These are phyloP conservation scores for Populus nigra DNA, from an alignment of 345 rosid species.

Conservation along the genomic window DNA sequence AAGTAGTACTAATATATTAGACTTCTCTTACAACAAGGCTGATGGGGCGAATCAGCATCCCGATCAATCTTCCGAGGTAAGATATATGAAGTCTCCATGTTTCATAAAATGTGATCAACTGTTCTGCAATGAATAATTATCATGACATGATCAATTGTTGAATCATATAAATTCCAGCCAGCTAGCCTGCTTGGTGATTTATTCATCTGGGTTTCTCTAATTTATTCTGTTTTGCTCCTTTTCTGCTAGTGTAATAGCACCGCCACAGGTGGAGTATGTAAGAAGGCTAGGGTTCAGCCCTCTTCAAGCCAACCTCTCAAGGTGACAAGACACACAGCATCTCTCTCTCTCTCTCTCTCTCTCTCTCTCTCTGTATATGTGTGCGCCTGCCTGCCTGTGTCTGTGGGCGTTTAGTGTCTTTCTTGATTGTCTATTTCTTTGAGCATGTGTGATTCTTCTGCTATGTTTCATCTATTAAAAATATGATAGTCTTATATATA, in stretches of 20 bases:
- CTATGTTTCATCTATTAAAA: conserved; percentile 18
- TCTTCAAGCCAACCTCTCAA: conserved; percentile 76
- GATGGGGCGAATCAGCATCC: conserved; percentile 22
- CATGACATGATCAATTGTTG: not conserved
- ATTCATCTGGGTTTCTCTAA: not conserved
- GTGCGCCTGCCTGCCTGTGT: not conserved
- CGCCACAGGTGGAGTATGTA: conserved; percentile 35
- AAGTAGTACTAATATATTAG: conserved; percentile 33
- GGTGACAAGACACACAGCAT: conserved; percentile 34
- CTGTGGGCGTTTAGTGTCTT: conserved; percentile 37
- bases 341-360: conserved; percentile 23
- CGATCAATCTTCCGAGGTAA: conserved; percentile 46
- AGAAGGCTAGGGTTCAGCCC: conserved; percentile 64
- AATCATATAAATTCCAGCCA: not conserved
- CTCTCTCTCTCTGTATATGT: conserved; percentile 7
- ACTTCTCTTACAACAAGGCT: conserved; percentile 37
- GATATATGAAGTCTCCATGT: not conserved
- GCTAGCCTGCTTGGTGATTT: not conserved
- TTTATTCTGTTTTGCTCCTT: not conserved
- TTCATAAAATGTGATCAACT: not conserved
- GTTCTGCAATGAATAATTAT: not conserved
- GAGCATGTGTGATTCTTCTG: conserved; percentile 46
- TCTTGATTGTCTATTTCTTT: conserved; percentile 69
- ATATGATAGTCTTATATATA: not conserved
- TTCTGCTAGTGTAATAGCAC: conserved; percentile 41